Evolutionary conservation across 108 stramenopile species (phyloP).

Genomic region (Schizochytrium sp.): DNA sequence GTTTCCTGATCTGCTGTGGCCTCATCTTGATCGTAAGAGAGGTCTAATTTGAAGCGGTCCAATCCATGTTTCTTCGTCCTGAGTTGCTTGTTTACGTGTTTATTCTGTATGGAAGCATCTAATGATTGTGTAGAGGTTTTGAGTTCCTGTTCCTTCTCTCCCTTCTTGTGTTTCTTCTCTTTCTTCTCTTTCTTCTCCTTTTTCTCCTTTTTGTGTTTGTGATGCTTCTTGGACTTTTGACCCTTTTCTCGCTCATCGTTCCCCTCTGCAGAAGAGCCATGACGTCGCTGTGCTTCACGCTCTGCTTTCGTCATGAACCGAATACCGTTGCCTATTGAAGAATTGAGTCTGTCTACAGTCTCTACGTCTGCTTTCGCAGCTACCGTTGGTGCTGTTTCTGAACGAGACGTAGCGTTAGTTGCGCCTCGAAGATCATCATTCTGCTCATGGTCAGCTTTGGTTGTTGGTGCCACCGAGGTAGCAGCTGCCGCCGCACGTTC

Average conservation of each 20-base stretch:
- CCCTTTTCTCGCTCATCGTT: neutral
- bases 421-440: too few relatives aligned
- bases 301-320: conserved; percentile 29
- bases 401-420: too few relatives aligned
- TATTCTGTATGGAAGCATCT: neutral
- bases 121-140: neutral
- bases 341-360: too few relatives aligned
- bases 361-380: neutral
- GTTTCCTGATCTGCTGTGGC: neutral
- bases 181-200: conserved; percentile 59
- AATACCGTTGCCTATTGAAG: neutral
- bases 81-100: neutral
- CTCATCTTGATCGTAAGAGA: too few relatives aligned
- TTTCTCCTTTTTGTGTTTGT: conserved; percentile 61
- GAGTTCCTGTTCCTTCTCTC: conserved; percentile 7
- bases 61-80: too few relatives aligned
- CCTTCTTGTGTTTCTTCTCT: conserved; percentile 60
- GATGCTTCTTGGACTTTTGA: neutral
- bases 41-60: too few relatives aligned
- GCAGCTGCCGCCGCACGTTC: neutral
- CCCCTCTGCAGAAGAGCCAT: conserved; percentile 4
- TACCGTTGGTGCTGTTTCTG: neutral
- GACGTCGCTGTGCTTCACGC: conserved; percentile 37
- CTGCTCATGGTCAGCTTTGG: too few relatives aligned
- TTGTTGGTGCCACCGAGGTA: too few relatives aligned